Evolutionary conservation across 139 green algal species (phyloP), one percentile per base, ranked within the genome.

Genomic region (Limnomonas spitsbergensis): DNA sequence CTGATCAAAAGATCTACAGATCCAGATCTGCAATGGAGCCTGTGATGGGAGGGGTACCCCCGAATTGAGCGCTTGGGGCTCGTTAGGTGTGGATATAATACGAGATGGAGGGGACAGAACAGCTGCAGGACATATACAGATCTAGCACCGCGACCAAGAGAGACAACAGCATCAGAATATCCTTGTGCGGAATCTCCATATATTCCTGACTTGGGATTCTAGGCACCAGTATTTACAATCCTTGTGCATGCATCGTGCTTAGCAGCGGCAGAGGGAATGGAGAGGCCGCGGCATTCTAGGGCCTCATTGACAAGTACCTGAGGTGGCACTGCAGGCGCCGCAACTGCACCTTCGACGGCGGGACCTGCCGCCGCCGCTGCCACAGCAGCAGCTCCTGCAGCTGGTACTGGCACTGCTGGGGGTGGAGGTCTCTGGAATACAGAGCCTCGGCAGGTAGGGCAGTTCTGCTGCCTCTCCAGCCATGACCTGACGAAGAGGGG

Each of bases 401-500:
- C 38, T 53, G 35, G 70, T 70, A 39, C 72, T 69, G 72, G 71
- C 32, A 27, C 39, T 73, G 77, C 56, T 73, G 53, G 40, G 61
- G 26, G 40, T 29, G n/a, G n/a, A n/a, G 14, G 73, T 3, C 36
- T 71, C 37, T 40, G 84, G 69, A 97, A 89, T n/a, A 98, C 94
- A 3, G 91, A 82, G 0, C 84, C 89, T n/a, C 96, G 87, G 88
- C 95, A 99, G 1, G 91, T 99, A n/a, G 94, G 94, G 88, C 94
- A 97, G 86, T 91, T 96, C 79, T 98, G 96, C 85, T 99, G 96
- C 14, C 96, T 81, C 88, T 98, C 96, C 73, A 99, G 86, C 96
- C 96, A 99, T 1, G 94, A 97, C 76, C 90, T 92, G 81, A 73
- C 80, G 29, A 24, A 7, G 4, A 36, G 42, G 42, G 9, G 9